Percentiles rank a stretch among this genome's conserved stretches.
Evolutionary conservation across 1,284 basidiomycete species (phyloP).

Genomic region (Pyrrhoderma noxium): DNA sequence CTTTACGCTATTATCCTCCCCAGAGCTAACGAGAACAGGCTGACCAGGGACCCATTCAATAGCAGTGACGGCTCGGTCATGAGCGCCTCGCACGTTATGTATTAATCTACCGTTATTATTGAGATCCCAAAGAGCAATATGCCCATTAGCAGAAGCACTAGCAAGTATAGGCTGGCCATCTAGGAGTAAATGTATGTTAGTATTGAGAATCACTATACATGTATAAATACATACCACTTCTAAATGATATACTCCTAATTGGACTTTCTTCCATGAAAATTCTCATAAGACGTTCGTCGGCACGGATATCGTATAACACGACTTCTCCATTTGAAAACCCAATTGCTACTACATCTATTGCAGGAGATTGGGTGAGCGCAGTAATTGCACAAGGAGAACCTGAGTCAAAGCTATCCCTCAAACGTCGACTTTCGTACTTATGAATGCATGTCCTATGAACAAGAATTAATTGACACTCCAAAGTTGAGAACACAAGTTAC

Average conservation of each 20-base stretch:
- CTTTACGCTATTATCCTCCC: conserved; percentile 91
- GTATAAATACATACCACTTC: conserved; percentile 58
- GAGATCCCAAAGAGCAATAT: conserved; percentile 88
- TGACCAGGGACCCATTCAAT: conserved; percentile 90
- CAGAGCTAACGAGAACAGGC: conserved; percentile 79
- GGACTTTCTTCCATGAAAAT: conserved; percentile 84
- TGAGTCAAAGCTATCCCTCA: conserved; percentile 44
- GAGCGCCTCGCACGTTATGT: conserved; percentile 80
- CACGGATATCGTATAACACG: conserved; percentile 82
- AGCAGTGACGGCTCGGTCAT: conserved; percentile 74
- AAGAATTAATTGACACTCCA: neutral
- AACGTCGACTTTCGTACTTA: conserved; percentile 43
- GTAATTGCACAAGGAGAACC: conserved; percentile 58
- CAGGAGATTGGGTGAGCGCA: conserved; percentile 83
- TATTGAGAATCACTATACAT: conserved; percentile 7
- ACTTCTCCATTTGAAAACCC: conserved; percentile 87
- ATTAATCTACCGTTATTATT: conserved; percentile 74
- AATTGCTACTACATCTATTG: conserved; percentile 91
- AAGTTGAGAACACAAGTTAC: conserved; percentile 6
- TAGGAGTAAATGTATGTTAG: conserved; percentile 25
- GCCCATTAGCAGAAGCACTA: conserved; percentile 78
- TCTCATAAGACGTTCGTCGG: conserved; percentile 83
- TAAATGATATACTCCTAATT: conserved; percentile 74
- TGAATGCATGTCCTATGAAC: conserved; percentile 55
- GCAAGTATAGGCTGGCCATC: conserved; percentile 86